Evolutionary conservation across 352 stramenopile species (phyloP).

Genomic region (Phytophthora megakarya): DNA sequence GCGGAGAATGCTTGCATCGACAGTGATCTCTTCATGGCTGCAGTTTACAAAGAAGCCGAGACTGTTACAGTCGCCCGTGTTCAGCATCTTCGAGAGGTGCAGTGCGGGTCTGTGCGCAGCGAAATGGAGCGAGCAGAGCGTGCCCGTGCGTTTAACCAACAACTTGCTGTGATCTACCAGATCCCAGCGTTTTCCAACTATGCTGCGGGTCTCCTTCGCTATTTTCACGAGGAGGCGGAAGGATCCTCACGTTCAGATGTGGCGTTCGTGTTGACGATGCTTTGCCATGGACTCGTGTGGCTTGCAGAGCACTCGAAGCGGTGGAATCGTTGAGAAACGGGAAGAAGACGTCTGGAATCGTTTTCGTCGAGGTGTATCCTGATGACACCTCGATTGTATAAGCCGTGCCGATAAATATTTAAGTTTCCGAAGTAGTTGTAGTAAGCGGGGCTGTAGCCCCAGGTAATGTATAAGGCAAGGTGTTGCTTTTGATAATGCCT

Average conservation of each 20-base stretch:
- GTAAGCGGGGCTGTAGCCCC: constrained; percentile 21
- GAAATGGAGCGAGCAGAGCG: constrained; percentile 75
- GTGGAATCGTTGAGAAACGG: constrained; percentile 33
- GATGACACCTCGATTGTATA: constrained; percentile 23
- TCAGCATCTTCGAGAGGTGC: constrained; percentile 50
- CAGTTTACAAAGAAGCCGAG: constrained; percentile 50
- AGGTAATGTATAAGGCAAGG: constrained; percentile 36
- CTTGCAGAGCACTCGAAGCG: constrained; percentile 76
- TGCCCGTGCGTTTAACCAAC: constrained; percentile 62
- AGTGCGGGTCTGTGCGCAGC: constrained; percentile 61
- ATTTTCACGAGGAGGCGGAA: constrained; percentile 80
- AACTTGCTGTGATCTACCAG: constrained; percentile 75
- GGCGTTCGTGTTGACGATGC: constrained; percentile 76
- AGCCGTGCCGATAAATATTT: constrained; percentile 43
- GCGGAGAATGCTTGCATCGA: constrained; percentile 69
- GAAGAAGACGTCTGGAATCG: constrained; percentile 1
- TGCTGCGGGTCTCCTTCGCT: constrained; percentile 63
- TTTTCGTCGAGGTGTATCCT: constrained; percentile 10
- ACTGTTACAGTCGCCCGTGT: constrained; percentile 47
- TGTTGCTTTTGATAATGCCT: constrained; percentile 11
- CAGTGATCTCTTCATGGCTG: constrained; percentile 61
- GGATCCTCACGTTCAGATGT: constrained; percentile 74
- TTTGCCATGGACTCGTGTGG: constrained; percentile 84
- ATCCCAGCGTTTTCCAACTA: constrained; percentile 80
- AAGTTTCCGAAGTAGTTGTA: constrained; percentile 31